Percentiles rank a stretch among this genome's conserved stretches.
Conservation (phyloP, 192 early-diverging fungal species). For the Pecoramyces ruminantium region DNA sequence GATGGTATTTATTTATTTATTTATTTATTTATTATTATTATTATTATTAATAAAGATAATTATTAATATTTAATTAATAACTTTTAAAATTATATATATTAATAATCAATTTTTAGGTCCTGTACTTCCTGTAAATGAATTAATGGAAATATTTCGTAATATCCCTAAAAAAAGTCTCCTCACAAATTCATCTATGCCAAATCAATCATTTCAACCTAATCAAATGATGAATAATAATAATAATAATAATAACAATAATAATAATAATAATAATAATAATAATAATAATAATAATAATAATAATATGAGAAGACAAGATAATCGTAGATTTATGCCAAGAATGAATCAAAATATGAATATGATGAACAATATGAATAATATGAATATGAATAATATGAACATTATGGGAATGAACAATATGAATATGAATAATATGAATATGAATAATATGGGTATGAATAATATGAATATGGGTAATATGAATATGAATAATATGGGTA, state of each 20-base stretch:
- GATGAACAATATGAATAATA: not conserved
- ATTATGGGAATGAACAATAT: not conserved
- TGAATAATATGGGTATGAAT: not conserved
- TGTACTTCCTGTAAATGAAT: not conserved
- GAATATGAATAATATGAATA: not conserved
- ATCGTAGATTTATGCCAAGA: not conserved
- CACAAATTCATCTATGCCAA: not conserved
- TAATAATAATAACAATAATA: no score
- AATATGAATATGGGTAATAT: not conserved
- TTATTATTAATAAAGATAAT: no score
- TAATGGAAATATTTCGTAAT: not conserved
- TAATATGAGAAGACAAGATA: not conserved
- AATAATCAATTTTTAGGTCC: not conserved
- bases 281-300: not conserved
- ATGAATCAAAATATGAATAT: not conserved
- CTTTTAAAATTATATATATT: no score
- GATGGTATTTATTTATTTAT: slow-evolving; percentile 8
- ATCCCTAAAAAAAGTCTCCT: not conserved
- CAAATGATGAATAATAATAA: no score
- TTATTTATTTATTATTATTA: no score
- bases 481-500: not conserved
- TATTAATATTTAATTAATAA: no score
- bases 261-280: no score
- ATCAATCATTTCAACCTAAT: not conserved
- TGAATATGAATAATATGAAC: not conserved